Conservation (phyloP, 1,284 basidiomycete species). For the Cystobasidium pallidum region DNA sequence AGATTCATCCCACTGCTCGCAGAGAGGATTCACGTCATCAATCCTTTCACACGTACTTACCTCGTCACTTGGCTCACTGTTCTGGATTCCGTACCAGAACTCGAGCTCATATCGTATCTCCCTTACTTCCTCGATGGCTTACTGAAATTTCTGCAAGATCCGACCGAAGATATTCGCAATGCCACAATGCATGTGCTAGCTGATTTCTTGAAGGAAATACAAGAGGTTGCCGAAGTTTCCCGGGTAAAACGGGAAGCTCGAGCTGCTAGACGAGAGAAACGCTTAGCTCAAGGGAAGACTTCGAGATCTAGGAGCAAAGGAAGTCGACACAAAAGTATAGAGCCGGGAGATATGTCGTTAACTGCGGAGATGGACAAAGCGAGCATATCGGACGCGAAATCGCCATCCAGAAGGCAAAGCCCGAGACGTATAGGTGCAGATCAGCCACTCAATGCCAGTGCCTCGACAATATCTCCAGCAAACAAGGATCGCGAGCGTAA, state of each 20-base stretch:
- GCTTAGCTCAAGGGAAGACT: slow-evolving; percentile 44
- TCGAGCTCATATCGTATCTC: slow-evolving; percentile 90
- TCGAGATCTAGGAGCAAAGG: slow-evolving; percentile 46
- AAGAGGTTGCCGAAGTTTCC: slow-evolving; percentile 69
- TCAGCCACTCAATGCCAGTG: not conserved
- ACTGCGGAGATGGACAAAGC: slow-evolving; percentile 3
- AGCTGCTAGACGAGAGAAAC: slow-evolving; percentile 21
- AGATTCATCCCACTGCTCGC: slow-evolving; percentile 92
- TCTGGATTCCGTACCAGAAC: slow-evolving; percentile 92
- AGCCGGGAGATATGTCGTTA: slow-evolving; percentile 31
- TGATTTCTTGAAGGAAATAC: slow-evolving; percentile 91
- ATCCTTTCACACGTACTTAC: slow-evolving; percentile 93
- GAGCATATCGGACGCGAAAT: not conserved
- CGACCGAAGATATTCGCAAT: slow-evolving; percentile 87
- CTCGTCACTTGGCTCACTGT: slow-evolving; percentile 96
- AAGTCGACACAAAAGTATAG: slow-evolving; percentile 22
- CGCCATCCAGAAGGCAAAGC: slow-evolving; percentile 22
- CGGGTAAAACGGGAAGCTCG: slow-evolving; percentile 58
- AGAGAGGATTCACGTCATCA: slow-evolving; percentile 92
- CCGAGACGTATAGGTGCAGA: slow-evolving; percentile 17
- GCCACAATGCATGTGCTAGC: slow-evolving; percentile 88
- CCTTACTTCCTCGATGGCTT: slow-evolving; percentile 94
- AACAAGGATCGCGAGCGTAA: slow-evolving; percentile 6
- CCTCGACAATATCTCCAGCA: not conserved
- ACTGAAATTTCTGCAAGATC: slow-evolving; percentile 91